phyloP scores from a whole-genome alignment of 352 stramenopile genomes.

The Phytopythium delawarense region DNA sequence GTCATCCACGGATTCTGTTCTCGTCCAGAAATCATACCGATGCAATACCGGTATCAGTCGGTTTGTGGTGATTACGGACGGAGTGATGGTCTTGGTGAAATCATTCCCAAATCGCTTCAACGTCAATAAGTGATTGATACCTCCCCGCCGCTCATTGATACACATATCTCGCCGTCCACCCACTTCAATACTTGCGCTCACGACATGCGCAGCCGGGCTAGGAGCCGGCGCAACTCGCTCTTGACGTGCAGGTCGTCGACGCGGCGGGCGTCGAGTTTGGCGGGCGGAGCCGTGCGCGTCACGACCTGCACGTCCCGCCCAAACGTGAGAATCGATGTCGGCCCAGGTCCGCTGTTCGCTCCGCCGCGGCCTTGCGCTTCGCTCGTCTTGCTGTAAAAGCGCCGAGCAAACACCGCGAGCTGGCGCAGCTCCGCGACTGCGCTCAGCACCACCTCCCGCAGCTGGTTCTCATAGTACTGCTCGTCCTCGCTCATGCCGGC shows the following conservation, averaged over 20 bases:
- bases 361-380: not conserved
- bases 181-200: not conserved
- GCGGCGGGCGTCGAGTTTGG: slow-evolving; percentile 57
- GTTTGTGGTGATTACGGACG: not conserved
- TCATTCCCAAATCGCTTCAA: not conserved
- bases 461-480: slow-evolving; percentile 66
- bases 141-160: not conserved
- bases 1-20: too few relatives aligned
- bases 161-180: not conserved
- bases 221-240: slow-evolving; percentile 39
- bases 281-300: slow-evolving; percentile 35
- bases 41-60: not conserved
- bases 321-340: slow-evolving; percentile 58
- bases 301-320: slow-evolving; percentile 63
- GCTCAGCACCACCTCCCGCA: slow-evolving; percentile 37
- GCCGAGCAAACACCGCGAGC: slow-evolving; percentile 50
- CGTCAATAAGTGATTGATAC: not conserved
- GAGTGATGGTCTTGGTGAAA: not conserved
- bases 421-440: slow-evolving; percentile 19
- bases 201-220: slow-evolving; percentile 6
- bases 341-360: not conserved
- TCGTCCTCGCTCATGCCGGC: slow-evolving; percentile 24
- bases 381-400: slow-evolving; percentile 45
- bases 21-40: not conserved
- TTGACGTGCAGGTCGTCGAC: slow-evolving; percentile 49